Percentiles rank a stretch among this genome's conserved stretches.
Conservation (phyloP, 2,329 filamentous ascomycete genomes). For the Aspergillus viridinutans region DNA sequence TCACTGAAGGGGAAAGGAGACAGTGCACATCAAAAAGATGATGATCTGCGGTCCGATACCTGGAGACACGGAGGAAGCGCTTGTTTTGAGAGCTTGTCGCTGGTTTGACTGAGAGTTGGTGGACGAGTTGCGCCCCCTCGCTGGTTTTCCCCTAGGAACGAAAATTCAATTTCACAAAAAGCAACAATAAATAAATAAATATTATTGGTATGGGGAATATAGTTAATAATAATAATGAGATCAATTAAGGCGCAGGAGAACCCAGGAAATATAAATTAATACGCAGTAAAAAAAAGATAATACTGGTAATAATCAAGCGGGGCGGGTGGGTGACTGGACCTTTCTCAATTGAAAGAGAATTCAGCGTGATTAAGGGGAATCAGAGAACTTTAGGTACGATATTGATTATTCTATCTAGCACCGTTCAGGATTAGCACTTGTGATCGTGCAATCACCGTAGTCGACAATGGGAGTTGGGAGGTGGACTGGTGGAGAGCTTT, state of each 20-base stretch:
- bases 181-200: not conserved
- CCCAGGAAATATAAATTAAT: not conserved
- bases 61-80: not conserved
- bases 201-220: not conserved
- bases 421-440: not conserved
- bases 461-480: constrained; percentile 20
- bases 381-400: not conserved
- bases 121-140: not conserved
- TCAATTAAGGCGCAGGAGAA: not conserved
- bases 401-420: not conserved
- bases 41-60: constrained; percentile 17
- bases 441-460: not conserved
- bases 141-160: not conserved
- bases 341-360: not conserved
- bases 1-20: constrained; percentile 3
- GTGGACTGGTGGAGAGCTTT: constrained; percentile 14
- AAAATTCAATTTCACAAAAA: not conserved
- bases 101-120: not conserved
- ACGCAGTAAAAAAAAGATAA: not conserved
- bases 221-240: not conserved
- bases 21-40: constrained; percentile 13
- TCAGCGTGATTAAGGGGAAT: not conserved
- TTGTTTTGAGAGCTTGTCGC: not conserved
- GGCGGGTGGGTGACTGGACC: not conserved
- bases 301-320: not conserved